These are phyloP conservation scores for Hypoxylon intermedium DNA, from an alignment of 495 filamentous ascomycete genomes.

Conservation along the genomic window DNA sequence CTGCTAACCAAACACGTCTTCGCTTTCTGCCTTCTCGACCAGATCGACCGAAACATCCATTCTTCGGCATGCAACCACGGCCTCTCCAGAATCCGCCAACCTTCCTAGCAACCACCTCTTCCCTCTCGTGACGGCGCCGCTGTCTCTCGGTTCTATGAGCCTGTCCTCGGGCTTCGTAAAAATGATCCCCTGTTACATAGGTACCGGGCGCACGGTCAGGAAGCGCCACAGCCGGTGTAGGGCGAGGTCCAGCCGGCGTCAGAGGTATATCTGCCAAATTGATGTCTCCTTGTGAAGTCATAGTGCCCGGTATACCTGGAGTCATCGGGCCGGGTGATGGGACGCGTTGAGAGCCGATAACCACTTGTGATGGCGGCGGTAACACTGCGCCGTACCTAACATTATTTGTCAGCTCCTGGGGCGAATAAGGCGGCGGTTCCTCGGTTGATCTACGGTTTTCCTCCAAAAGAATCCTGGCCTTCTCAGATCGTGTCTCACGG, in stretches of 20 bases:
- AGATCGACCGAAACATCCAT: slow-evolving; percentile 66
- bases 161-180: slow-evolving; percentile 40
- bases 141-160: slow-evolving; percentile 55
- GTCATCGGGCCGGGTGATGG: slow-evolving; percentile 54
- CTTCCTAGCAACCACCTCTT: slow-evolving; percentile 64
- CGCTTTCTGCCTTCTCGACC: slow-evolving; percentile 69
- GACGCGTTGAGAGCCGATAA: slow-evolving; percentile 46
- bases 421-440: slow-evolving; percentile 54
- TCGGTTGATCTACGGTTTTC: slow-evolving; percentile 40
- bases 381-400: slow-evolving; percentile 51
- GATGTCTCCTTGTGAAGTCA: slow-evolving; percentile 57
- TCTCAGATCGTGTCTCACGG: slow-evolving; percentile 45
- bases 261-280: slow-evolving; percentile 49
- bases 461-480: slow-evolving; percentile 46
- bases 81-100: slow-evolving; percentile 67
- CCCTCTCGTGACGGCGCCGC: slow-evolving; percentile 65
- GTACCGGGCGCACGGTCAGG: slow-evolving; percentile 48
- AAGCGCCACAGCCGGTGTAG: slow-evolving; percentile 33
- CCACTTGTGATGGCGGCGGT: slow-evolving; percentile 45
- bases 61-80: slow-evolving; percentile 63
- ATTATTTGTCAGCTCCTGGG: slow-evolving; percentile 40
- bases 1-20: slow-evolving; percentile 65
- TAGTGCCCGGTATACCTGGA: slow-evolving; percentile 50
- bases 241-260: slow-evolving; percentile 40
- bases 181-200: slow-evolving; percentile 47